Conservation (phyloP, 2,329 filamentous ascomycete genomes). For the Cladorrhinum sp. region DNA sequence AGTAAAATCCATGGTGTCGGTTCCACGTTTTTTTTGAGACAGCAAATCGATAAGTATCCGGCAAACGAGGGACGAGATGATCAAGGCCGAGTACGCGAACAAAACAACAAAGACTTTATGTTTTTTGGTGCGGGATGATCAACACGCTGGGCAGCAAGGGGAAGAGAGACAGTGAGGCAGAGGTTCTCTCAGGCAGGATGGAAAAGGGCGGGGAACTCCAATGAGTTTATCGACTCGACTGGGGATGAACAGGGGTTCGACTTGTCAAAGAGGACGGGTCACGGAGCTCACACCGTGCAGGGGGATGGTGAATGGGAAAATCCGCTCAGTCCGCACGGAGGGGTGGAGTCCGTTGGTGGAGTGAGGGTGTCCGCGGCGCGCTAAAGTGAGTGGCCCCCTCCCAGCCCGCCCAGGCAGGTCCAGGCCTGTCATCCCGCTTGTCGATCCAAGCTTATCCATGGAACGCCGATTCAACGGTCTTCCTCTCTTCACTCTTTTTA, state of each 20-base stretch:
- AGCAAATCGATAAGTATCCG: not conserved
- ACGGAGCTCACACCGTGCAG: not conserved
- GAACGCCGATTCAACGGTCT: not conserved
- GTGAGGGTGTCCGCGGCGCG: not conserved
- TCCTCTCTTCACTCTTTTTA: not conserved
- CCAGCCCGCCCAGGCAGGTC: not conserved
- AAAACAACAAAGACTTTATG: constrained; percentile 2
- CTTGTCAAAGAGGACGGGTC: not conserved
- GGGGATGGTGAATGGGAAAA: not conserved
- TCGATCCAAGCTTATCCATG: not conserved
- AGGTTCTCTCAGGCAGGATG: not conserved
- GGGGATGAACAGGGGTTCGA: constrained; percentile 3
- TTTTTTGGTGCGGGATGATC: constrained; percentile 3
- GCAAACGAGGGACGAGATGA: not conserved
- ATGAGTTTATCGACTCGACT: constrained; percentile 6
- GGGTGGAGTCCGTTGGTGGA: not conserved
- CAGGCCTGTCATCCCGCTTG: not conserved
- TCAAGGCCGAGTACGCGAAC: not conserved
- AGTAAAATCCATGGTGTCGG: constrained; percentile 50
- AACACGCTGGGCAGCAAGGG: not conserved
- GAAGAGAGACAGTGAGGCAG: not conserved
- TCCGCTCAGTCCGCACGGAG: too few relatives aligned
- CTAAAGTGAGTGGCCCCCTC: not conserved
- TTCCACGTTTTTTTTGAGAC: not conserved
- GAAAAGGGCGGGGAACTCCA: constrained; percentile 14